Conservation (phyloP, 495 filamentous ascomycete species). For the Hypoxylon fuscum region DNA sequence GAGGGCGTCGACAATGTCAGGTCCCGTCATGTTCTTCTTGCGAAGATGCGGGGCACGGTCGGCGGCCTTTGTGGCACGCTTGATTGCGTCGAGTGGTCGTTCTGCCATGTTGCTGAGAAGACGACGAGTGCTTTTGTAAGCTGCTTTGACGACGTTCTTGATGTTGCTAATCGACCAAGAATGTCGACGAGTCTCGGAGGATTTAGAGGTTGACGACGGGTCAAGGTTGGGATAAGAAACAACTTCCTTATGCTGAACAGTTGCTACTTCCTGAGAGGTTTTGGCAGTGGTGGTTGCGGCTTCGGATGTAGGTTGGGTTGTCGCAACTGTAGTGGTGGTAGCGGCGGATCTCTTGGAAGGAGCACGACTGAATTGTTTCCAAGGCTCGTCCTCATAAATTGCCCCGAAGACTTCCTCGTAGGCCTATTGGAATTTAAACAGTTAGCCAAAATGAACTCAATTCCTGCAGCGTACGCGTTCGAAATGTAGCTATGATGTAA, state of each 20-base stretch:
- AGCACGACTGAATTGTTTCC: no score
- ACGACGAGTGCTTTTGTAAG: background rate
- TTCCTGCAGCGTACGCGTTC: constrained; percentile 22
- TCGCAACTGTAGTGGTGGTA: no score
- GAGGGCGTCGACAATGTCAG: constrained; percentile 84
- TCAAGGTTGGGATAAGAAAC: no score
- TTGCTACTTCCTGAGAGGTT: no score
- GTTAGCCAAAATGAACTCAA: constrained; percentile 10
- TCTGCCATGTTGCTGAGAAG: constrained; percentile 67
- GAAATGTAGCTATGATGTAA: constrained; percentile 36
- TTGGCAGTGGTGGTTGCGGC: no score
- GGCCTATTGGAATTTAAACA: constrained; percentile 8
- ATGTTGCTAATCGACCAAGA: background rate
- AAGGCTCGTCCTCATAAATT: background rate
- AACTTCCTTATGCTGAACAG: background rate
- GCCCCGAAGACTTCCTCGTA: constrained; percentile 17
- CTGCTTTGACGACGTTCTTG: background rate
- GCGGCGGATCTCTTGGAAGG: background rate
- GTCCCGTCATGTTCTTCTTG: constrained; percentile 69
- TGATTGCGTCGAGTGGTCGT: constrained; percentile 68
- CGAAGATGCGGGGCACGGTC: constrained; percentile 68
- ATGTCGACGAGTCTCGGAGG: background rate
- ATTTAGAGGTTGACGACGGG: no score
- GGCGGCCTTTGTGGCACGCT: constrained; percentile 66
- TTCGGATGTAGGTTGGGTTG: no score